Evolutionary conservation across 345 rosid genomes (phyloP), one percentile per base, ranked within the genome.

Genomic region (Brassica carinata): DNA sequence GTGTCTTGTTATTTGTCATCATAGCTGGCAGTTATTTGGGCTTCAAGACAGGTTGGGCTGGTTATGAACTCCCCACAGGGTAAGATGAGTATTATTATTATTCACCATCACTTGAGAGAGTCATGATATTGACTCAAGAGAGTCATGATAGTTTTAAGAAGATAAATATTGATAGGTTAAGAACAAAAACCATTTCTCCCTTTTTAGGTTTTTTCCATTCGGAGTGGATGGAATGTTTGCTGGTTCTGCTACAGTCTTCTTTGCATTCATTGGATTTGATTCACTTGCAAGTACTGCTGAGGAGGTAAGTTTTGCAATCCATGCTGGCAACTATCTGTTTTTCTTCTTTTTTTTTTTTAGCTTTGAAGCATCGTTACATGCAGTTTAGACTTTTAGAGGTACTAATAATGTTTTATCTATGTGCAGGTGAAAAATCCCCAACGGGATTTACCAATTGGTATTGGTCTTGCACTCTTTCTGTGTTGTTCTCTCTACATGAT

Each of bases 211-310:
- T 72, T 93, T 96, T 68, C 91, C 99, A 69, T 96, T 90, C 69
- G 99, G 99, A 62, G 92, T 90, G 26, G 91, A 93, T 79, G 99
- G 98, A 45, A 90, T 96, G 97, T 94, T 96, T 85, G 98, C 99
- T 23, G 99, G 98, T 29, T 86, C 99, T 85, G 99, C 97, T 51
- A 93, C 94, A 0, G 98, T 96, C 70, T 96, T 96, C 82, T 96
- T 96, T 84, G 91, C 99, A 15, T 96, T 84, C 78, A 92, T 96
- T 77, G 99, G 99, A 70, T 96, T 96, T 83, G 99, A 96, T 89
- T 84, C 98, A 53, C 98, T 96, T 78, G 97, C 98, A 79, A 93
- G 99, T 86, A 88, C 98, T 26, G 99, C 99, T 5, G 99, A 96
- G 87, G 99, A 96, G 97, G 99, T 91, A 76, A 38, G 10, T 29